Evolutionary conservation across 768 basidiomycete genomes (phyloP), one percentile per base, ranked within the genome.

Genomic region (Collybia nuda): DNA sequence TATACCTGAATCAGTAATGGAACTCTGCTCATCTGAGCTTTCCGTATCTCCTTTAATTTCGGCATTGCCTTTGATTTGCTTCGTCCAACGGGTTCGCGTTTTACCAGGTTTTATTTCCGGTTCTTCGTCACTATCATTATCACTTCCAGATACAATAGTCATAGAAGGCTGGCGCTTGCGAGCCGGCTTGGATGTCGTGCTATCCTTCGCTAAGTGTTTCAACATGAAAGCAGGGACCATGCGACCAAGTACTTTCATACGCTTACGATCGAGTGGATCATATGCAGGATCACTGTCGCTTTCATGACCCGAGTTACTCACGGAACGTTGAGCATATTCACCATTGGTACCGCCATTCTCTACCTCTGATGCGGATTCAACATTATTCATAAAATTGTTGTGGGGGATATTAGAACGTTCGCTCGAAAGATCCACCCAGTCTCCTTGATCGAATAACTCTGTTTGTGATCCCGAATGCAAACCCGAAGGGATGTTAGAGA

Each of bases 21-120:
- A 48, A 14, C 38, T 48, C 22, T 1, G 48, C 21, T 66, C 67
- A 22, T 67, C 77, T 19, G 78, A 78, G 64, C 83, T 86, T 60
- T 88, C 85, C 1, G 82, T 64, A 55, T 88, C 87, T 6, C 85
- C 86, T 54, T 68, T 78, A 46, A 88, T 73, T 5, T 78, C 75
- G 32, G 58, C 56, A 18, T 59, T 37, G 46, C 69, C 63, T 44
- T 56, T 67, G 6, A 69, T 62, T 22, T 64, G 62, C 18, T 54
- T 51, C 23, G 69, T 60, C 39, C 62, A 67, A 40, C 76, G 71
- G 42, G 68, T 64, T 19, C 76, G 71, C 19, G 80, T 76, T 55
- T 79, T 72, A 2, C 85, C 83, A 0, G 84, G 83, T 17, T 70
- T 71, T 22, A 81, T 55, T 5, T 74, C 74, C 11, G 62, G 64